phyloP scores from a whole-genome alignment of 2,329 filamentous ascomycete species.

The Penicillium sp. region DNA sequence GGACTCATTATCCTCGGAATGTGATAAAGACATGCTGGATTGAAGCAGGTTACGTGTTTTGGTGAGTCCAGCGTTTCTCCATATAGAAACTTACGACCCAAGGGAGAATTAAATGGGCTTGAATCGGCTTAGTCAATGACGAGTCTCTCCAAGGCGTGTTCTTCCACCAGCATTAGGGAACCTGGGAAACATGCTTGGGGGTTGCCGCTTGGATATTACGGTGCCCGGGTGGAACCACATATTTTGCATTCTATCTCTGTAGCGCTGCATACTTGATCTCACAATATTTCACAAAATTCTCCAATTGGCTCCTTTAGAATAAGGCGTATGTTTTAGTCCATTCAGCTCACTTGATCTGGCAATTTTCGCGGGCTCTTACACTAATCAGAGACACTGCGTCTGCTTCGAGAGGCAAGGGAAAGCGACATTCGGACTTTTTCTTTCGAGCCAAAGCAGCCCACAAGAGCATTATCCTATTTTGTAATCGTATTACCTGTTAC shows the following conservation, averaged over 20 bases:
- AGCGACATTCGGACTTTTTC: neutral
- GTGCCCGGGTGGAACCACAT: neutral
- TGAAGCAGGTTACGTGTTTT: neutral
- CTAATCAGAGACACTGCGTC: neutral
- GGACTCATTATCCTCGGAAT: neutral
- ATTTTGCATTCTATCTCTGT: slow-evolving; percentile 10
- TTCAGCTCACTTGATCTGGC: too few relatives aligned
- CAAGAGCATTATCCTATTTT: neutral
- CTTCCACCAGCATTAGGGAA: neutral
- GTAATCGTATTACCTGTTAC: neutral
- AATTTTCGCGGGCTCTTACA: too few relatives aligned
- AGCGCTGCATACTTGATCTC: neutral
- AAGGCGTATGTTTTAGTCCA: too few relatives aligned
- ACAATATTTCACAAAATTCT: slow-evolving; percentile 15
- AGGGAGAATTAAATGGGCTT: slow-evolving; percentile 2
- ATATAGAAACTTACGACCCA: neutral
- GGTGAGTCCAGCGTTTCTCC: neutral
- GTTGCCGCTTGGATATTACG: neutral
- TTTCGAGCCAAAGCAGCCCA: neutral
- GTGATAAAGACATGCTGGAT: neutral
- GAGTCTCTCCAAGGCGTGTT: slow-evolving; percentile 4
- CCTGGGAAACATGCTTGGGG: too few relatives aligned
- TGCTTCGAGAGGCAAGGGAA: neutral
- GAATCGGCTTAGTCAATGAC: slow-evolving; percentile 12
- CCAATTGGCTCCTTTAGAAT: slow-evolving; percentile 1